Base-by-base conservation (phyloP, 2,329 filamentous ascomycete genomes). In the Talaromyces verruculosus region DNA sequence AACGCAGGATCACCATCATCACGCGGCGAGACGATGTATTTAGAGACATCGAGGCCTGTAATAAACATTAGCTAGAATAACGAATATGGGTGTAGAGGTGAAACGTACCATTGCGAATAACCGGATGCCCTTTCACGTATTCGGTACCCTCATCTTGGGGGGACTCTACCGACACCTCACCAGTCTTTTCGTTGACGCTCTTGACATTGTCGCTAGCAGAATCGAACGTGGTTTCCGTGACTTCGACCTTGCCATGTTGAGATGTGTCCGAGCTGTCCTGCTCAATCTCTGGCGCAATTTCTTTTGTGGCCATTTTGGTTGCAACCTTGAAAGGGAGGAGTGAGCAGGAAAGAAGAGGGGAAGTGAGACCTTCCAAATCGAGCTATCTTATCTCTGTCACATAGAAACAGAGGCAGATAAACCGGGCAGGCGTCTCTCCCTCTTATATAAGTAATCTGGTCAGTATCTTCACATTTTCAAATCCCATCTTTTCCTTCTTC, bases 1-100 rank as follows among this genome's bases (percentile, higher is more conserved):
- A 72, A 65, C 1, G 70, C 51, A 30, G 70, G 65, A 57, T 72
- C 69, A 0, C 69, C 68, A 43, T 71, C 70, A 35, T 71, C 69
- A 61, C 69, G 58, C 6, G 62, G 49, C 1, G 70, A 71, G 3
- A 71, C 63, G 15, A 71, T 68, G 55, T 64, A 71, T 19, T 67
- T 69, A n/a, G 70, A 71, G 11, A 71, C 69, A 22, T 71, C 70
- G 11, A 64, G 57, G 2, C 70, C 70, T 71, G 28, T 5, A n/a
- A 17, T 22, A 11, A 6, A 8, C 25, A 11, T 53, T 37, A 33
- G 19, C 22, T 41, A 22, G 10, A 25, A 25, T 25, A 17, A 17
- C 5, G 30, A 55, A 1, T 22, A 22, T 10, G 5, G 33, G 13
- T 19, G 19, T 33, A 17, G 41, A 30, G n/a, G 15, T 15, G 28